These are phyloP conservation scores for Quercus engelmannii DNA, from an alignment of 306 rosid genomes.

Conservation along the genomic window DNA sequence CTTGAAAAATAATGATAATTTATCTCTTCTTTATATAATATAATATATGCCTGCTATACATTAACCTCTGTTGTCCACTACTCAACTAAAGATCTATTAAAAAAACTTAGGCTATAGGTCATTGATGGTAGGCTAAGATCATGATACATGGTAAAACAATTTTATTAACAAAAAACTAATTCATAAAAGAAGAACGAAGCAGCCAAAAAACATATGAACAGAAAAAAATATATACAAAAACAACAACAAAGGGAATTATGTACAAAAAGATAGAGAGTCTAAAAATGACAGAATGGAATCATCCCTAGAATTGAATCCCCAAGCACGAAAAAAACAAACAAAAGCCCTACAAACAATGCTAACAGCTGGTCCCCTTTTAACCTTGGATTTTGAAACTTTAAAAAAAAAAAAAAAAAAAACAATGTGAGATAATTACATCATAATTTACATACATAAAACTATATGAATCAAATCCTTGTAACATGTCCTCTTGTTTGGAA, in stretches of 20 bases:
- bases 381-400: neutral
- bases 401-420: neutral
- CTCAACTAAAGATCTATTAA: neutral
- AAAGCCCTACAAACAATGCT: too few species aligned
- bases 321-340: too few species aligned
- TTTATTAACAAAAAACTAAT: too few species aligned
- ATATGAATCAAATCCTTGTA: neutral
- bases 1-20: neutral
- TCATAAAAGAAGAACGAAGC: too few species aligned
- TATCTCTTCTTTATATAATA: neutral
- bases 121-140: neutral
- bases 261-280: too few species aligned
- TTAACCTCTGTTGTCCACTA: neutral
- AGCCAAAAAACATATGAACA: too few species aligned
- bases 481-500: neutral
- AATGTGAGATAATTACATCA: neutral
- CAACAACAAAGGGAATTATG: too few species aligned
- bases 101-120: neutral
- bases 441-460: neutral
- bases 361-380: too few species aligned
- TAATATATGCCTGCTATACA: neutral
- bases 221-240: too few species aligned
- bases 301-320: too few species aligned
- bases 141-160: neutral
- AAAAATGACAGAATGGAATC: too few species aligned